Percentiles rank a stretch among this genome's conserved stretches.
Conservation (phyloP, 768 basidiomycete species). For the Kwoniella dendrophila region DNA sequence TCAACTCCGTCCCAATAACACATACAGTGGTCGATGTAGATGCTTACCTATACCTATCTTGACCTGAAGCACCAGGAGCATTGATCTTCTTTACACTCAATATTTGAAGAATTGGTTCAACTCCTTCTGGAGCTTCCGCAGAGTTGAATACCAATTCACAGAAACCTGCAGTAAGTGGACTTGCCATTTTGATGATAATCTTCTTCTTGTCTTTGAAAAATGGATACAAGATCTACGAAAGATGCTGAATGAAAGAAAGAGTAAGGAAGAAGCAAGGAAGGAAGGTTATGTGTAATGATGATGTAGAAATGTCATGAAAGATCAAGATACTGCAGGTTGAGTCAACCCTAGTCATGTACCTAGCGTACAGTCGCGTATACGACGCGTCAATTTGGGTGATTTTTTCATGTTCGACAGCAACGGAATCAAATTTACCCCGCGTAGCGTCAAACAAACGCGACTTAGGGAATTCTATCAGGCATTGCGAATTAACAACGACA, state of each 20-base stretch:
- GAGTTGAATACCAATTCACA: constrained; percentile 37
- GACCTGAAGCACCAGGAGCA: constrained; percentile 55
- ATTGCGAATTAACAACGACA: too few relatives aligned
- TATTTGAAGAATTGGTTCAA: constrained; percentile 68
- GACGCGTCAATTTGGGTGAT: constrained; percentile 27
- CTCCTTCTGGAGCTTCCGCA: constrained; percentile 37
- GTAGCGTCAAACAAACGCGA: too few relatives aligned
- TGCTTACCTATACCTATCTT: constrained; percentile 56
- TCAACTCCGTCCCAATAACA: background rate
- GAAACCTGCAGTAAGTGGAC: constrained; percentile 46
- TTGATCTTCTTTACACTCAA: constrained; percentile 79
- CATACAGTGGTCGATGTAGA: constrained; percentile 5
- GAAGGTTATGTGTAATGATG: constrained; percentile 3
- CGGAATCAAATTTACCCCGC: constrained; percentile 23
- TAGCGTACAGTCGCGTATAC: background rate
- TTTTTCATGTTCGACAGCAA: constrained; percentile 8
- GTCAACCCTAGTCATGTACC: constrained; percentile 5
- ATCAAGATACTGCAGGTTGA: constrained; percentile 19
- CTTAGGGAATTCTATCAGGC: too few relatives aligned
- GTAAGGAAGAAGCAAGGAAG: background rate
- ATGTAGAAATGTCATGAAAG: constrained; percentile 4
- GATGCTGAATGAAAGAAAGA: background rate
- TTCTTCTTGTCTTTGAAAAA: background rate
- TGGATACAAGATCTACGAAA: background rate
- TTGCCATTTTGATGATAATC: constrained; percentile 33